Evolutionary conservation across 1,139 yeast species (phyloP), one percentile per base, ranked within the genome.

Genomic region (Saccharomyces hybrid): DNA sequence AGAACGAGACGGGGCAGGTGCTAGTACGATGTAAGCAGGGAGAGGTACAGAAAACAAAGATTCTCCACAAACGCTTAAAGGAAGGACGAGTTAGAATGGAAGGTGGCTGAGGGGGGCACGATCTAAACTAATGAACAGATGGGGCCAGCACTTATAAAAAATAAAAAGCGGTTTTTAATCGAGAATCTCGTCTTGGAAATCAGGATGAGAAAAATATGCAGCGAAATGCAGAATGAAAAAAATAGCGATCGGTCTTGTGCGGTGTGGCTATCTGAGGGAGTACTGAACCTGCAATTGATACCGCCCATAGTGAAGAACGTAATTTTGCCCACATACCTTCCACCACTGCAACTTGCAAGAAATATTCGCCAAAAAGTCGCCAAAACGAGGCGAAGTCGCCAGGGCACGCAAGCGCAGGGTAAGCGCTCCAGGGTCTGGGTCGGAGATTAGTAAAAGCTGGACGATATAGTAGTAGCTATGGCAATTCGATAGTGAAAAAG

Each of bases 301-400:
- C n/a, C 44, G 44, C 16, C 12, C 44, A 21, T 38, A 16, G 44
- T 11, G 16, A 38, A 9, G 44, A 38, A 38, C 24, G 44, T 9
- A 11, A 16, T 11, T 38, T 21, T 38, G 16, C 19, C 11, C 44
- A 38, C 44, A 11, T n/a, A 38, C n/a, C 44, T 38, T 16, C 44
- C 44, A 38, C 44, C 44, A 38, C 44, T 38, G 19, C 44, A 9
- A 38, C 6, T 8, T 9, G 16, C 24, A 19, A 38, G 19, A 21
- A 38, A 16, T 38, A 38, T 16, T 38, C 12, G 44, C 44, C 6
- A 38, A 16, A 38, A 38, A 38, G 19, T 38, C 44, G 44, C 44
- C 44, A 38, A 38, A 38, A 38, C 44, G 44, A 38, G 44, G 44
- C 44, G 44, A 38, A 38, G 44, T 38, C 44, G 44, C 44, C 44